Evolutionary conservation across 441 rosid genomes (phyloP), one percentile per base, ranked within the genome.

Genomic region (Bocquillonia castaneifolia): DNA sequence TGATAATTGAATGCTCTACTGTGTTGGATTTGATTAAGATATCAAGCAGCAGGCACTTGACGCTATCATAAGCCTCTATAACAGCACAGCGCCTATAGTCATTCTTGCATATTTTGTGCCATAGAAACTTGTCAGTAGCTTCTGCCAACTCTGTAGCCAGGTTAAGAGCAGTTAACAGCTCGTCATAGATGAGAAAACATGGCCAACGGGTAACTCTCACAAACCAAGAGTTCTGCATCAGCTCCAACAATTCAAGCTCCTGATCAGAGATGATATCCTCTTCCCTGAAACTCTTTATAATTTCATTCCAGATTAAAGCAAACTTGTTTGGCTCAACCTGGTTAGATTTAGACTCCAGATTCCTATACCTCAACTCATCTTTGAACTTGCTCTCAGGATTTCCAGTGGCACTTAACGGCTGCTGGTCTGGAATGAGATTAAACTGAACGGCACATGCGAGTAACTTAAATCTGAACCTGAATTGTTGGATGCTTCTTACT

Each of bases 371-470:
- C 81, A 92, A 71, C 82, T 92, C 92, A 77, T 92, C 92, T 5
- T 82, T 87, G 52, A 92, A 77, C 78, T 84, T 92, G 84, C 81
- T 88, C 81, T 78, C 81, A 40, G 87, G 70, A 3, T 81, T 83
- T 39, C 94, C 95, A 81, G 86, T 77, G 17, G 87, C 85, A 79
- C 86, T 83, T 74, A 88, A 71, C 64, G 83, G 83, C 80, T 92
- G 96, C 84, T 92, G 96, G 70, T 92, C 90, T 2, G 96, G 92
- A 91, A 92, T 85, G 67, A 89, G 88, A 82, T 92, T 92, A 72
- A 92, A 92, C 83, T 90, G 98, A 70, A 92, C 84, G 9, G 98
- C 96, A 64, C 96, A 85, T 6, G 96, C 98, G 78, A 92, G 88
- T 84, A 92, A 89, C 80, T 88, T 91, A 77, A 88, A 92, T 78